Base-by-base conservation (phyloP, 2,329 filamentous ascomycete species). In the Didymella keratinophila region DNA sequence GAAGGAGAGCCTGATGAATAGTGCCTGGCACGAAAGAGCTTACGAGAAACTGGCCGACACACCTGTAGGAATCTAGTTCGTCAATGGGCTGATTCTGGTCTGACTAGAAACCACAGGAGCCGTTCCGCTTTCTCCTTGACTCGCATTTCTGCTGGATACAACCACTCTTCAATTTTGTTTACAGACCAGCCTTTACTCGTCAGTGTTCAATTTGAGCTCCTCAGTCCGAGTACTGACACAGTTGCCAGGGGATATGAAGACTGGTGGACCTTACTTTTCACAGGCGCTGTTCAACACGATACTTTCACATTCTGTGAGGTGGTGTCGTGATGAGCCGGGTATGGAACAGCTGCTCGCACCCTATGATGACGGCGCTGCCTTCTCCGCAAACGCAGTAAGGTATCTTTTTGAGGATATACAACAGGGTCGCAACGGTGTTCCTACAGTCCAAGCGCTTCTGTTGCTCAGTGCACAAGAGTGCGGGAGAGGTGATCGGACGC, bases 131-230 rank as follows among this genome's bases (percentile, higher is more conserved):
- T 7, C 32, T 48, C 5, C 21, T 48, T 21, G 46, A 48, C 6
- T 48, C 46, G 16, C 46, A 48, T 18, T 48, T 48, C 32, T 48
- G 46, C 25, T 48, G 46, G 32, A 48, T 48, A 18, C 46, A 48
- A 23, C 32, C 32, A 16, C 46, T 48, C 2, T 48, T 48, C 32
- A 48, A 48, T 18, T 48, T 48, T 11, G 21, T 48, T 8, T 48
- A 48, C 32, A 25, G 46, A 14, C 32, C 46, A 27, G 32, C 46
- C 10, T 39, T 48, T 32, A 48, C 46, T 14, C 32, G 46, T 30
- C 10, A 39, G 46, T 39, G n/a, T 16, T 20, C 8, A n/a, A 8
- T 36, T 6, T 7, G 14, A n/a, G 32, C 32, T 36, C 12, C 32
- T 12, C 12, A 14, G 16, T n/a, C 28, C 14, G 14, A 36, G 3